These are phyloP conservation scores for Chaetothyriales sp. DNA, from an alignment of 2,329 filamentous ascomycete genomes.

Conservation along the genomic window DNA sequence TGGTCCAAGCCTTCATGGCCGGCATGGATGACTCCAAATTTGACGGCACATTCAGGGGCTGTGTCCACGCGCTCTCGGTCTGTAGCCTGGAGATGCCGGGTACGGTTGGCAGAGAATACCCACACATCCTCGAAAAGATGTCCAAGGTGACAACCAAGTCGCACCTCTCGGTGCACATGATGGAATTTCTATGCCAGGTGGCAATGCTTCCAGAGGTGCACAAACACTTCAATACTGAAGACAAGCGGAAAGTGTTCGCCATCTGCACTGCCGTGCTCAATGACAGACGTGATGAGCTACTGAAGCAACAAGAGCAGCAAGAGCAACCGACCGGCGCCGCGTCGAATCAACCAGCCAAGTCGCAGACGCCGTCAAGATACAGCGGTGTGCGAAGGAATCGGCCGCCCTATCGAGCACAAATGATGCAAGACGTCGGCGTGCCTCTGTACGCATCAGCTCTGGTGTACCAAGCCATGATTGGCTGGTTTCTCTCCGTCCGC, in stretches of 20 bases:
- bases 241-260: slow-evolving; percentile 86
- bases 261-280: slow-evolving; percentile 91
- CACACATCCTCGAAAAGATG: slow-evolving; percentile 83
- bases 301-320: not conserved
- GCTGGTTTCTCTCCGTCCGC: slow-evolving; percentile 89
- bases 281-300: slow-evolving; percentile 53
- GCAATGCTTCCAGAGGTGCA: slow-evolving; percentile 74
- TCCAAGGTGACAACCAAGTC: slow-evolving; percentile 90
- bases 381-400: slow-evolving; percentile 13
- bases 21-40: slow-evolving; percentile 59
- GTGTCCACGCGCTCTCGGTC: slow-evolving; percentile 86
- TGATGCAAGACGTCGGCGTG: slow-evolving; percentile 53
- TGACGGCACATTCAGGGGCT: slow-evolving; percentile 78
- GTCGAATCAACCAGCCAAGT: slow-evolving; percentile 16
- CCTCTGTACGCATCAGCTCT: slow-evolving; percentile 89
- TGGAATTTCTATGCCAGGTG: slow-evolving; percentile 86
- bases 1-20: slow-evolving; percentile 72
- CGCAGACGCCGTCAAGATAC: slow-evolving; percentile 11
- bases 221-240: slow-evolving; percentile 77
- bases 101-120: slow-evolving; percentile 72
- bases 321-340: slow-evolving; percentile 19
- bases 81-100: slow-evolving; percentile 89
- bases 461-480: slow-evolving; percentile 88
- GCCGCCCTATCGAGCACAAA: slow-evolving; percentile 21
- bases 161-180: slow-evolving; percentile 80